phyloP scores from a whole-genome alignment of 345 rosid genomes.

The Pistacia vera region DNA sequence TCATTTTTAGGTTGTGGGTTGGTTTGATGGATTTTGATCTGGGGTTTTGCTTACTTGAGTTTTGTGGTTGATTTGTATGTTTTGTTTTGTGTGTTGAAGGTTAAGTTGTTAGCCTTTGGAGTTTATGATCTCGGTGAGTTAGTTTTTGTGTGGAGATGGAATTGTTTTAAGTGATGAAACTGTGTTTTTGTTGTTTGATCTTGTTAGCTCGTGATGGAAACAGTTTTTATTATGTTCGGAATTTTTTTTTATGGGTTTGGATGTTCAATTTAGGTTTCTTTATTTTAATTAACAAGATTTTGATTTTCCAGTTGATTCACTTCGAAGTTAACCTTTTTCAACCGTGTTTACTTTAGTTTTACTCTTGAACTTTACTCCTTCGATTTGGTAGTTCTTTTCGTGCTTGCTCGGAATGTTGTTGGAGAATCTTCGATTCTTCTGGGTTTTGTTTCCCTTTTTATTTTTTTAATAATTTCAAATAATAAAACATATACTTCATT shows the following conservation, averaged over 20 bases:
- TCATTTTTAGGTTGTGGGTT: not conserved
- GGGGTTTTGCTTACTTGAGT: not conserved
- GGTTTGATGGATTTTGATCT: conserved; percentile 5
- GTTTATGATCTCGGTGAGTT: not conserved
- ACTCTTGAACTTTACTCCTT: too few relatives aligned
- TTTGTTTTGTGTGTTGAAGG: not conserved
- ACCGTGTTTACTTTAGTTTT: too few relatives aligned
- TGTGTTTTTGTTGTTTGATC: conserved; percentile 2
- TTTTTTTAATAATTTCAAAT: not conserved
- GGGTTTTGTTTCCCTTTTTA: not conserved
- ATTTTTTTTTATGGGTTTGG: not conserved
- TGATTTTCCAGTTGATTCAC: not conserved
- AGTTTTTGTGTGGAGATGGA: not conserved
- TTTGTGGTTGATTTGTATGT: not conserved
- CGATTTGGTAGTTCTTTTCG: too few relatives aligned
- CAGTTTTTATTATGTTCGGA: not conserved
- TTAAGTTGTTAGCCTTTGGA: not conserved
- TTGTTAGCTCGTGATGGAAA: not conserved
- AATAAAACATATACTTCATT: not conserved
- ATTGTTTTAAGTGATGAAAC: not conserved
- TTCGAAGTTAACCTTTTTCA: not conserved
- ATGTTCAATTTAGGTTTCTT: not conserved
- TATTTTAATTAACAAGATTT: too few relatives aligned
- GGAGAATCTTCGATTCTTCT: not conserved
- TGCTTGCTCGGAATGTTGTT: not conserved